Base-by-base conservation (phyloP, 2,329 filamentous ascomycete species). In the Claviceps africana region DNA sequence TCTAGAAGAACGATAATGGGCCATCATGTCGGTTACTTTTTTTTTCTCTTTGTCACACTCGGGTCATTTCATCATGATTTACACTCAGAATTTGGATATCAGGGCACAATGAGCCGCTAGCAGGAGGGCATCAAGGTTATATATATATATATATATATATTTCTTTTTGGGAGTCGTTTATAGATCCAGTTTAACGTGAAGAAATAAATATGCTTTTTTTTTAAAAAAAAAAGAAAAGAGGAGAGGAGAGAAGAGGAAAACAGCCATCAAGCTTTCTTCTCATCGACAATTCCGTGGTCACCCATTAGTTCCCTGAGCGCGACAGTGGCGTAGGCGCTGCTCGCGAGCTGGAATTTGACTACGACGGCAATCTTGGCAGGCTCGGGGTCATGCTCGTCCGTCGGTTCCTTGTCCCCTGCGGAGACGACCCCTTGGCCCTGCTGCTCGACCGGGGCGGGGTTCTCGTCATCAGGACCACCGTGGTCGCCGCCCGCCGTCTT, bases 301-400 rank as follows among this genome's bases (percentile, higher is more conserved):
- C 71, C 70, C 74, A 88, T 89, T 56, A 94, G 67, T 68, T 94
- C 88, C 51, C 88, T 72, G 57, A 94, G 65, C 13, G 86, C 85
- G 74, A 94, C 87, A 0, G 88, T 94, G 0, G 88, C 88, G 69
- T 94, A 94, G 62, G 88, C 85, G 62, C 86, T 89, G 48, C 82
- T 81, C 1, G 81, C 85, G 30, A 94, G 74, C 63, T 88, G 83
- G 67, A 94, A 78, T 64, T 82, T 88, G 59, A 93, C 65, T 0
- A 88, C 74, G 0, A 83, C 86, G 19, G 87, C 70, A 61, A 85
- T 83, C 52, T 69, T 70, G 56, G 57, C 59, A 28, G 64, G 61
- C 43, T 58, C 54, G 17, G 47, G 37, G 17, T 47, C 15, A 0
- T 30, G n/a, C 11, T n/a, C 35, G 15, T 63, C 56, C 19, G 60